Percentiles rank a stretch among this genome's conserved stretches.
phyloP scores from a whole-genome alignment of 2,329 filamentous ascomycete species.

The Calycina marina region DNA sequence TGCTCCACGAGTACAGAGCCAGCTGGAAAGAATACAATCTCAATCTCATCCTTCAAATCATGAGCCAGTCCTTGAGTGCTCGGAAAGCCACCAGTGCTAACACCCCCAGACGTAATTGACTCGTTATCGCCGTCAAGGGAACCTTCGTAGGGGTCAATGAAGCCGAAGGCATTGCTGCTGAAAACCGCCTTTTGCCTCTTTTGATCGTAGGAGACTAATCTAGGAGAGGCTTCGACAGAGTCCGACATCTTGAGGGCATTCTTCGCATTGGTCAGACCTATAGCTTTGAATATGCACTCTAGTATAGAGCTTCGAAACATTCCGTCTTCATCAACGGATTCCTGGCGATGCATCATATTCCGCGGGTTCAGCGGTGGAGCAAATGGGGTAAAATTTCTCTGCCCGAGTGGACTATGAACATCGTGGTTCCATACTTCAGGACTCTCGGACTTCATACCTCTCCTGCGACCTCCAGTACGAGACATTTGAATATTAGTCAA shows the following conservation, averaged over 20 bases:
- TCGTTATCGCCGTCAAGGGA: slow-evolving; percentile 74
- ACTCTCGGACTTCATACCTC: slow-evolving; percentile 8
- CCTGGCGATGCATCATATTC: slow-evolving; percentile 50
- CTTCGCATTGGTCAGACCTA: slow-evolving; percentile 62
- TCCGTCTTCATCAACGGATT: slow-evolving; percentile 75
- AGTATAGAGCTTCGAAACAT: slow-evolving; percentile 81
- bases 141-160: slow-evolving; percentile 72
- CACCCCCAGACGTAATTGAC: slow-evolving; percentile 60
- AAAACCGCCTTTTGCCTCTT: slow-evolving; percentile 67
- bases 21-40: slow-evolving; percentile 95
- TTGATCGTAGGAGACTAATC: slow-evolving; percentile 71
- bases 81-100: slow-evolving; percentile 40
- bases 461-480: slow-evolving; percentile 38
- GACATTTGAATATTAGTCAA: slow-evolving; percentile 63
- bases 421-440: slow-evolving; percentile 21
- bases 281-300: slow-evolving; percentile 89
- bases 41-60: slow-evolving; percentile 81
- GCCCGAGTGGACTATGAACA: slow-evolving; percentile 24
- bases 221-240: slow-evolving; percentile 75
- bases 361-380: slow-evolving; percentile 32
- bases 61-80: slow-evolving; percentile 54
- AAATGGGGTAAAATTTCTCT: slow-evolving; percentile 41
- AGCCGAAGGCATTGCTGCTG: slow-evolving; percentile 72
- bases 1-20: slow-evolving; percentile 91
- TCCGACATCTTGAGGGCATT: slow-evolving; percentile 50